Base-by-base conservation (phyloP, 371 early-diverging fungal genomes). In the Mortierella sp. region DNA sequence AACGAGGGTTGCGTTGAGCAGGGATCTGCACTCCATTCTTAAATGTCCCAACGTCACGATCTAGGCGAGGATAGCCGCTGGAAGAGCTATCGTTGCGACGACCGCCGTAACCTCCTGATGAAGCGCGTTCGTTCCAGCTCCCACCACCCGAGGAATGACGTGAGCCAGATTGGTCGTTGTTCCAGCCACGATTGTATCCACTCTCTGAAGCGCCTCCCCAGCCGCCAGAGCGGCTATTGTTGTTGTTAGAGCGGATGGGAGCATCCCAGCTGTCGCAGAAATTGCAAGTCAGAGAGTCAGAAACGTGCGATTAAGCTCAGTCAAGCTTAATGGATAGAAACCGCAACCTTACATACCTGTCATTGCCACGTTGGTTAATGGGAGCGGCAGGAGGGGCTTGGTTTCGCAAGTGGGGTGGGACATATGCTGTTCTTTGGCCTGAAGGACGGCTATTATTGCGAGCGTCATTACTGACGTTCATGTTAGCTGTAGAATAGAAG, bases 11-110 rank as follows among this genome's bases (percentile, higher is more conserved):
- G 69, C 90, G 88, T 67, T 87, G 84, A 22, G 90, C 93, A 64
- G 89, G 88, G 62, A 91, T 90, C 73, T 97, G 97, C 32, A 87
- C 86, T 57, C 94, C 95, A 67, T 92, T 84, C 68, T 90, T 87
- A 93, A 94, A 94, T 43, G 83, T 69, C 51, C 94, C 94, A 63
- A 86, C 84, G 39, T 89, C 85, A 39, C 88, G 86, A 59, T 87
- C 88, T 5, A 86, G 83, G 37, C 83, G 74, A 32, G 66, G 40
- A 40, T 73, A 58, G 52, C 79, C 84, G 22, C 81, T 59, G 28
- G 84, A 87, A 76, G 71, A 78, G 22, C 87, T 86, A 71, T 88
- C 88, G 62, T 88, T 88, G 69, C 84, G 83, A 52, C 90, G 86
- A 68, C 87, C 85, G 43, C 73, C 78, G 63, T 77, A 83, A 49